Evolutionary conservation across 1,284 basidiomycete species (phyloP).

Genomic region (Puccinia brachypodii): DNA sequence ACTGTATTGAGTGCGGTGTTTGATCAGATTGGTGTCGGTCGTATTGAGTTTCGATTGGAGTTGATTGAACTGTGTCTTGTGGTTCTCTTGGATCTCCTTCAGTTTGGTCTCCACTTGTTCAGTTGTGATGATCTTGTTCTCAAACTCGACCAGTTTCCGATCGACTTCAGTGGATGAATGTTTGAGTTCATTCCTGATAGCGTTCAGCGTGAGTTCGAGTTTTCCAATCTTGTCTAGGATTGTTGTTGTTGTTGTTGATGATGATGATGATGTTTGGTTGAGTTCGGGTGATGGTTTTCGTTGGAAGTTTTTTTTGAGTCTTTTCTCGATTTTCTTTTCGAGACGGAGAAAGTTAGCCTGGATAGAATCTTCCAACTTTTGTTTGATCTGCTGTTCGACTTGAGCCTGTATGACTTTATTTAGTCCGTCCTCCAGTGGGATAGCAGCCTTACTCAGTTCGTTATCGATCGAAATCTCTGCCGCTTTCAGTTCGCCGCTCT

Average conservation of each 20-base stretch:
- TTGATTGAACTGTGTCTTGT: background rate
- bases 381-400: background rate
- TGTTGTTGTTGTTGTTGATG: no score
- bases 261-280: background rate
- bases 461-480: background rate
- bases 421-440: background rate
- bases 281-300: background rate
- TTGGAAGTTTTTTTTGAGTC: background rate
- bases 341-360: background rate
- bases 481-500: background rate
- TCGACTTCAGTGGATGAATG: background rate
- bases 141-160: background rate
- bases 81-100: background rate
- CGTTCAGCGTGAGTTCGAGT: background rate
- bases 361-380: background rate
- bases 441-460: background rate
- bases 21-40: background rate
- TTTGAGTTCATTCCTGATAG: background rate
- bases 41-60: background rate
- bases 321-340: background rate
- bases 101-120: background rate
- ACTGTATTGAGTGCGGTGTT: background rate
- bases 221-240: background rate
- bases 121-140: background rate
- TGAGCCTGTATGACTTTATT: slow-evolving; percentile 1